Conservation (phyloP, 306 rosid genomes). For the Rosa rugosa region DNA sequence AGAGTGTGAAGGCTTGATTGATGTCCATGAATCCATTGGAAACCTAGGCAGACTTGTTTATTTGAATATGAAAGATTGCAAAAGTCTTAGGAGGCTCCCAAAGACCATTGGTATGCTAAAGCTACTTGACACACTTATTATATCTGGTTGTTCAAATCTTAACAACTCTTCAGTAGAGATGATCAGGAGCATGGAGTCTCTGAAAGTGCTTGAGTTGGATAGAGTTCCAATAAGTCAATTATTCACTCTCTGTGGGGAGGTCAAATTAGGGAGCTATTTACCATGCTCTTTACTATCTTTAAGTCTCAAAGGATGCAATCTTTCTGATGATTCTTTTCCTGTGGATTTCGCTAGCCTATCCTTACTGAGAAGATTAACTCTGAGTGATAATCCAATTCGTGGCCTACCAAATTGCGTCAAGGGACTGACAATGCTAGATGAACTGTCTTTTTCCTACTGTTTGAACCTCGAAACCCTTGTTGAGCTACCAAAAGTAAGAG, state of each 20-base stretch:
- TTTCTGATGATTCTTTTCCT: background rate
- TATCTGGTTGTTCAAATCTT: slow-evolving; percentile 9
- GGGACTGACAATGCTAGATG: background rate
- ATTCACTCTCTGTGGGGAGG: background rate
- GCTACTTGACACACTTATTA: background rate
- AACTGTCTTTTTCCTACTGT: rapidly evolving
- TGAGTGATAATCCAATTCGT: background rate
- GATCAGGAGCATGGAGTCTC: background rate
- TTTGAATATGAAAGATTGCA: slow-evolving; percentile 15
- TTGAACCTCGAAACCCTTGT: background rate
- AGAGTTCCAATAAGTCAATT: background rate
- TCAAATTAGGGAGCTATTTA: background rate
- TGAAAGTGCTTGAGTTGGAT: background rate
- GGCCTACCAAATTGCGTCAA: background rate
- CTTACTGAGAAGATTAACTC: rapidly evolving
- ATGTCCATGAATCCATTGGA: slow-evolving; percentile 20
- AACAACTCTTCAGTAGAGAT: background rate
- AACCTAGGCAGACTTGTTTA: background rate
- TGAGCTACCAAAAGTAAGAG: rapidly evolving
- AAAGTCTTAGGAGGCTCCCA: slow-evolving; percentile 14
- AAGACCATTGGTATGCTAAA: background rate
- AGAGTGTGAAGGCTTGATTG: background rate
- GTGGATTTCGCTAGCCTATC: background rate
- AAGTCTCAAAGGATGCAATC: background rate
- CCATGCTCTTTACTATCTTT: background rate